Base-by-base conservation (phyloP, 768 basidiomycete genomes). In the Mycena filopes region DNA sequence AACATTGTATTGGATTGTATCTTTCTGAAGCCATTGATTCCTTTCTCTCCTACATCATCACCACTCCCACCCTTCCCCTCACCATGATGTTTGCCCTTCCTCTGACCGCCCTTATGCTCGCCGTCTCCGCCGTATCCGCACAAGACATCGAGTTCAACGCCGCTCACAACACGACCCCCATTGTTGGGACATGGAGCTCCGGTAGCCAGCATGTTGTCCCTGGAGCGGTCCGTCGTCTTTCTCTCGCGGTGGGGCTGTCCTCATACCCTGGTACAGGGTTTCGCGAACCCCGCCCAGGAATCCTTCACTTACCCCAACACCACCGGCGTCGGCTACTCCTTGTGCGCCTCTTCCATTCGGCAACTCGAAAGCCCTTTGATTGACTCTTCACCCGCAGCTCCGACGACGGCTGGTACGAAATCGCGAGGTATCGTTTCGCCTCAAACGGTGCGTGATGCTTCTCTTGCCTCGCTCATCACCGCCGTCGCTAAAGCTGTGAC, bases 321-420 rank as follows among this genome's bases (percentile, higher is more conserved):
- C 21, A 94, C 96, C 1, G 98, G 98, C 31, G 84, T 98, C 8
- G 90, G 92, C 6, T 94, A 86, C 75, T 92, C 95, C 31, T 97
- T 98, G 95, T 97, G 73, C 76, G 95, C 84, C 25, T n/a, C n/a
- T n/a, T 20, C 3, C 23, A 23, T 18, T 41, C 23, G 38, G 49
- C 11, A n/a, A 25, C 40, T 48, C 33, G 20, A 28, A 48, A 55
- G 42, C 36, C 33, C 38, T 48, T 68, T 57, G 58, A 61, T 66
- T 42, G 64, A 60, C 29, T 28, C 9, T n/a, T 41, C 28, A 29
- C 15, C 50, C 51, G 63, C 64, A 95, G 93, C 80, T 85, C 92
- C 55, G 75, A 79, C 40, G 87, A 91, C 63, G 89, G 90, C 13
- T 93, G 80, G 81, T 99, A 92, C 68, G 98, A 99, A 77, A 84